A percentile compares a stretch with the other conserved stretches of the same genome.
Conservation (phyloP, 2,329 filamentous ascomycete species). For the Grosmannia penicillata region DNA sequence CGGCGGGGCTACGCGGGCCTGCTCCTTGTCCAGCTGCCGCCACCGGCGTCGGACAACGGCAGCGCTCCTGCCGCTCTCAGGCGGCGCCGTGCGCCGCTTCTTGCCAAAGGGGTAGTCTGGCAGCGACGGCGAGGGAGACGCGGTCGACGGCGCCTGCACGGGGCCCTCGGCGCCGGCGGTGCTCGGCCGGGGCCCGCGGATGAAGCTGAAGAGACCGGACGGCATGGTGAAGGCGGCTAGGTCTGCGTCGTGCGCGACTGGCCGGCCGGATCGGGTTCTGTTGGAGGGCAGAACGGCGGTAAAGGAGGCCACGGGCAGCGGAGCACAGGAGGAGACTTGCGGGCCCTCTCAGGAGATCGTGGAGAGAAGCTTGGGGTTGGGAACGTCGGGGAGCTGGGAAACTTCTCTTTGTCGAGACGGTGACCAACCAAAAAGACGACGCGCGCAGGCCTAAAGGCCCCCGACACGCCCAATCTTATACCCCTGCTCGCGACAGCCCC, state of each 20-base stretch:
- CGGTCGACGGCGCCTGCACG: background rate
- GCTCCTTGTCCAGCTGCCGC: background rate
- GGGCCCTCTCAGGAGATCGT: too few relatives aligned
- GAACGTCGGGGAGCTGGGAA: too few relatives aligned
- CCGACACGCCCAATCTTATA: too few relatives aligned
- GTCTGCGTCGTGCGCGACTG: background rate
- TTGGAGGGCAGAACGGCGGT: background rate
- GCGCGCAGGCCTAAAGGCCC: too few relatives aligned
- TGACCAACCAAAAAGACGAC: too few relatives aligned
- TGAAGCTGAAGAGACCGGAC: conserved; percentile 3
- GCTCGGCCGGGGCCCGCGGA: conserved; percentile 1
- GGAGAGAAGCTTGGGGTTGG: too few relatives aligned
- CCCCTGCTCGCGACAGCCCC: too few relatives aligned
- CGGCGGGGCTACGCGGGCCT: background rate
- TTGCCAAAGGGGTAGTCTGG: background rate
- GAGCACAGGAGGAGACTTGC: too few relatives aligned
- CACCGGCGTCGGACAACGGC: conserved; percentile 1
- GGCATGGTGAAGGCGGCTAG: background rate
- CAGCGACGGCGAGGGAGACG: background rate
- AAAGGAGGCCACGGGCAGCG: too few relatives aligned
- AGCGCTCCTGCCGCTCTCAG: conserved; percentile 1
- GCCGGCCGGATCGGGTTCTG: background rate
- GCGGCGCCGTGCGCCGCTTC: conserved; percentile 1
- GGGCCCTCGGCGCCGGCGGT: background rate
- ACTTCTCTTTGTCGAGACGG: too few relatives aligned